Conservation (phyloP, 345 rosid genomes). For the Linum lewisii region DNA sequence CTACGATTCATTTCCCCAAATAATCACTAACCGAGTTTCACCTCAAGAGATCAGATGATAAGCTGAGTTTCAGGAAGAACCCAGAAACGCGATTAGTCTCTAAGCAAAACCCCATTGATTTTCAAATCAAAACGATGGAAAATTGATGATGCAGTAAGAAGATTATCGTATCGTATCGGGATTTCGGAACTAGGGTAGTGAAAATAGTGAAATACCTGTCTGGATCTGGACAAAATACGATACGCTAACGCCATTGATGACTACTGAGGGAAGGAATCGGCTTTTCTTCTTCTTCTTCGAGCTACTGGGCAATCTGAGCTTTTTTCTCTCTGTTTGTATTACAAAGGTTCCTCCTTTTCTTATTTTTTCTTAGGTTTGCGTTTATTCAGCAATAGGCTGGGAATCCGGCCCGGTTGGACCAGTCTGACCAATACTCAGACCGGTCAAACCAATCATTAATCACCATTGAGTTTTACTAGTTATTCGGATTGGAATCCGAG, state of each 20-base stretch:
- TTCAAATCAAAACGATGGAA: neutral
- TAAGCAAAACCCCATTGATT: neutral
- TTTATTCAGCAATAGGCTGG: neutral
- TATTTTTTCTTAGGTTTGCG: neutral
- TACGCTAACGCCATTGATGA: slow-evolving; percentile 54
- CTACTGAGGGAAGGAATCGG: slow-evolving; percentile 8
- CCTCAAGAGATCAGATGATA: too few species aligned
- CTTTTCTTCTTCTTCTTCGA: slow-evolving; percentile 2
- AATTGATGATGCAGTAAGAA: neutral
- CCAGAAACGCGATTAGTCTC: too few species aligned
- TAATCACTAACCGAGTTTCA: too few species aligned
- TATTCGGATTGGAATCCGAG: too few species aligned
- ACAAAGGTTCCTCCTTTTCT: neutral
- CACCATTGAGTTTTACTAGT: too few species aligned
- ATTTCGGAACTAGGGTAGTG: slow-evolving; percentile 4
- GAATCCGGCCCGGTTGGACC: too few species aligned
- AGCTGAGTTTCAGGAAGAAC: too few species aligned
- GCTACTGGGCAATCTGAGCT: neutral
- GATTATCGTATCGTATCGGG: neutral
- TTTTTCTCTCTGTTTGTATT: neutral
- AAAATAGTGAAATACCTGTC: slow-evolving; percentile 41
- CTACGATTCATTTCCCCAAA: too few species aligned
- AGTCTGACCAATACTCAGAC: too few species aligned
- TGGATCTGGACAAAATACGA: slow-evolving; percentile 65
- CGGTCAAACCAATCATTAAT: too few species aligned